These are phyloP conservation scores for Rhododendron vialii DNA, from an alignment of 148 eudicot genomes.

Conservation along the genomic window DNA sequence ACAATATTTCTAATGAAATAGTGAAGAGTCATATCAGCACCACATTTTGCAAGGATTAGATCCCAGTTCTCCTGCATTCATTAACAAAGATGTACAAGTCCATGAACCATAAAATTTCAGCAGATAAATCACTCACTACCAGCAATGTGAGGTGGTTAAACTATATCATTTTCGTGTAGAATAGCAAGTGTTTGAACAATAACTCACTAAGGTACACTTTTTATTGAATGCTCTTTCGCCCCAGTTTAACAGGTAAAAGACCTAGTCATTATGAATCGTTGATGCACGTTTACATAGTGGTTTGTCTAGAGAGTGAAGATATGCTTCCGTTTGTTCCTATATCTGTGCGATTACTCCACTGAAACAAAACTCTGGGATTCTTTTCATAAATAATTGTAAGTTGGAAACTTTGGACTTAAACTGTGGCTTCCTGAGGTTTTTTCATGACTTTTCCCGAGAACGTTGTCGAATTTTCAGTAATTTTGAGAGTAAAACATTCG, in stretches of 20 bases:
- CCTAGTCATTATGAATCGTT: not conserved
- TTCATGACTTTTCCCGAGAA: not conserved
- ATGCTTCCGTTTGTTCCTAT: not conserved
- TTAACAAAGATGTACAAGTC: not conserved
- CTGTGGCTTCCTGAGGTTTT: not conserved
- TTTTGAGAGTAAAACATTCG: not conserved
- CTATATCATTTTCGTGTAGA: too few species aligned
- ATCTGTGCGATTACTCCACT: not conserved
- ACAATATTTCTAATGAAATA: constrained; percentile 17
- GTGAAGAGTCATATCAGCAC: constrained; percentile 12
- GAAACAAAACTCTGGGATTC: not conserved
- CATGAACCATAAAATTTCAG: not conserved
- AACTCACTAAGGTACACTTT: not conserved
- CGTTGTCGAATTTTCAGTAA: not conserved
- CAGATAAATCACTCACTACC: not conserved
- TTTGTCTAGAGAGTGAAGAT: not conserved
- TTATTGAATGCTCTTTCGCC: not conserved
- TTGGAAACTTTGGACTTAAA: too few species aligned
- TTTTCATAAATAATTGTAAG: not conserved
- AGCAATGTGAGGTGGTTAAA: constrained; percentile 1
- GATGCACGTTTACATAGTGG: not conserved
- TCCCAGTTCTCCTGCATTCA: constrained; percentile 33
- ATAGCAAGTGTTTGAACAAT: not conserved
- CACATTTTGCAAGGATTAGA: constrained; percentile 13
- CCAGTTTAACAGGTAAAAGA: not conserved